phyloP scores from a whole-genome alignment of 2,329 filamentous ascomycete species.

The Hypomyces perniciosus region DNA sequence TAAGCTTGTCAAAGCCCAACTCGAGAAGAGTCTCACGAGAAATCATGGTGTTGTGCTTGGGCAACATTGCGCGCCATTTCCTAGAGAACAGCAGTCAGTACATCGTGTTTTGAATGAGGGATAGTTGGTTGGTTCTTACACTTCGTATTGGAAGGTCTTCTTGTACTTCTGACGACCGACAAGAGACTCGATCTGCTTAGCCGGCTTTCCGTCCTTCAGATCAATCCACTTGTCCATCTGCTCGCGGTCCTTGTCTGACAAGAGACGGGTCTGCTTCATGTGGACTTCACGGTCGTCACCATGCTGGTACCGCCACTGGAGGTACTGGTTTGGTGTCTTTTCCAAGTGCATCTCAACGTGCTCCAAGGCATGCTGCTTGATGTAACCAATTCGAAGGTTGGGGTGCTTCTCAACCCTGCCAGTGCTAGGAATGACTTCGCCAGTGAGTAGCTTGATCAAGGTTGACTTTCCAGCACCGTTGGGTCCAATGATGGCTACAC shows the following conservation, averaged over 20 bases:
- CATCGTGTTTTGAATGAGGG: background rate
- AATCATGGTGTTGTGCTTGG: slow-evolving; percentile 89
- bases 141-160: slow-evolving; percentile 98
- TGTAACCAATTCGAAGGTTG: slow-evolving; percentile 97
- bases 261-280: slow-evolving; percentile 91
- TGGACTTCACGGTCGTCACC: slow-evolving; percentile 95
- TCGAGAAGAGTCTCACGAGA: slow-evolving; percentile 86
- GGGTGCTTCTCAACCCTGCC: slow-evolving; percentile 97
- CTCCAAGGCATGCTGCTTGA: slow-evolving; percentile 98
- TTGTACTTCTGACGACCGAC: slow-evolving; percentile 98
- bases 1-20: slow-evolving; percentile 82
- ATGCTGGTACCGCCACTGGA: slow-evolving; percentile 97
- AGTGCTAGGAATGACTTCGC: slow-evolving; percentile 74
- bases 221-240: slow-evolving; percentile 93
- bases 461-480: slow-evolving; percentile 99
- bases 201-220: slow-evolving; percentile 72
- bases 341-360: slow-evolving; percentile 99
- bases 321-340: slow-evolving; percentile 98
- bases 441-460: slow-evolving; percentile 93
- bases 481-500: slow-evolving; percentile 91
- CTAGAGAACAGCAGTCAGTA: slow-evolving; percentile 29
- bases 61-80: slow-evolving; percentile 84
- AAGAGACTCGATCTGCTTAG: slow-evolving; percentile 73
- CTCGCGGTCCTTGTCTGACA: slow-evolving; percentile 76
- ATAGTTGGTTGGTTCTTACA: slow-evolving; percentile 47